Evolutionary conservation across 306 rosid genomes (phyloP).

Genomic region (Alnus rubra): DNA sequence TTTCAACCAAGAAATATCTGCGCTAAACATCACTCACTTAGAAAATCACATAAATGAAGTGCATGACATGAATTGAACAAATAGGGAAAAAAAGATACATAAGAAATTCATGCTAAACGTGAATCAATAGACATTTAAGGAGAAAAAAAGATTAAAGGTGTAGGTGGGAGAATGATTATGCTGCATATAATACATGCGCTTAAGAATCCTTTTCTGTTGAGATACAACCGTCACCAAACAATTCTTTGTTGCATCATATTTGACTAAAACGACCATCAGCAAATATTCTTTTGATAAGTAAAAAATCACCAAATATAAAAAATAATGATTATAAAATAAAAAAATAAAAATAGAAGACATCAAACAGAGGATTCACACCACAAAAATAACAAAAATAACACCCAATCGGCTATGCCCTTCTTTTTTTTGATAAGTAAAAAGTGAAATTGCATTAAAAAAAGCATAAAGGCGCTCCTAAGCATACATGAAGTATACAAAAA

Average conservation of each 20-base stretch:
- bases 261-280: conserved; percentile 64
- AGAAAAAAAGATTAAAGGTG: conserved; percentile 6
- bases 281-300: conserved; percentile 11
- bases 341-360: neutral
- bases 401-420: no score
- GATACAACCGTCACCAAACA: conserved; percentile 62
- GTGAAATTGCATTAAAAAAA: no score
- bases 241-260: conserved; percentile 69
- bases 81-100: neutral
- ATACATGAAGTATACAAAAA: no score
- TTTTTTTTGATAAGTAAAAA: no score
- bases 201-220: conserved; percentile 81
- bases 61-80: neutral
- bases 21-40: conserved; percentile 28
- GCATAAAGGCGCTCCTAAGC: no score
- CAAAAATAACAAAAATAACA: no score
- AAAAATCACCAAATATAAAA: conserved; percentile 34
- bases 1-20: conserved; percentile 92
- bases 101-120: neutral
- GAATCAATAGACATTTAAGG: neutral
- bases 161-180: conserved; percentile 1
- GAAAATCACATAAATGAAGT: conserved; percentile 1
- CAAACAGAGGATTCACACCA: no score
- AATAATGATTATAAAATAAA: conserved; percentile 2
- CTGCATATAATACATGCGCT: conserved; percentile 64